Evolutionary conservation across 2,329 filamentous ascomycete genomes (phyloP), one percentile per base, ranked within the genome.

Genomic region (Aspergillus thermomutatus): DNA sequence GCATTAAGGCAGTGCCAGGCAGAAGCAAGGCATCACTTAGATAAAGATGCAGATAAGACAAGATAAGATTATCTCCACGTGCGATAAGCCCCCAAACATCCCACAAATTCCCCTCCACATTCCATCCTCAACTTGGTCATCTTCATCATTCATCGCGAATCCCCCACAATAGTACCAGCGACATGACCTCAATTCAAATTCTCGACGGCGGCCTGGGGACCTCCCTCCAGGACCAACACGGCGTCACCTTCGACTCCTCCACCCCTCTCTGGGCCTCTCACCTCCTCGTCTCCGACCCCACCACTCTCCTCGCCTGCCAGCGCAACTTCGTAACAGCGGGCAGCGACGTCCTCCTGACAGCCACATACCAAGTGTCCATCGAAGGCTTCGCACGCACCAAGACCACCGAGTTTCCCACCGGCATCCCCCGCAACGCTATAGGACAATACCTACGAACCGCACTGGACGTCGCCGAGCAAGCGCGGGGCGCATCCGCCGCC

Each of bases 151-250:
- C 14, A 3, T 43, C 40, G 6, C 2, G 2, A 19, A 45, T 19
- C 4, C 19, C 19, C 21, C 2, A 3, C 23, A 26, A 46, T 1
- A 46, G 14, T 1, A 46, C 11, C 21, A 25, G 3, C 5, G 25
- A 40, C 9, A 46, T 46, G 43, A 8, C 59, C 66, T 82, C 57
- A 71, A 79, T 59, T 73, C 63, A 64, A 43, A 63, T 89, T 50
- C 80, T 89, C 41, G 87, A 89, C 66, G 87, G 87, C 53, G 87
- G 87, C 7, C 79, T 89, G 23, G 87, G 87, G 34, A 89, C 87
- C 2, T 83, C 85, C 0, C 83, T 89, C 2, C 81, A 87, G 65
- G 81, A 85, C 58, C 57, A 80, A 27, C 59, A 87, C 68, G 70
- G 72, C 54, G 66, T 82, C 57, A 74, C 68, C 14, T 89, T 89